These are phyloP conservation scores for Penicillium corylophilum DNA, from an alignment of 2,329 filamentous ascomycete species.

Conservation along the genomic window DNA sequence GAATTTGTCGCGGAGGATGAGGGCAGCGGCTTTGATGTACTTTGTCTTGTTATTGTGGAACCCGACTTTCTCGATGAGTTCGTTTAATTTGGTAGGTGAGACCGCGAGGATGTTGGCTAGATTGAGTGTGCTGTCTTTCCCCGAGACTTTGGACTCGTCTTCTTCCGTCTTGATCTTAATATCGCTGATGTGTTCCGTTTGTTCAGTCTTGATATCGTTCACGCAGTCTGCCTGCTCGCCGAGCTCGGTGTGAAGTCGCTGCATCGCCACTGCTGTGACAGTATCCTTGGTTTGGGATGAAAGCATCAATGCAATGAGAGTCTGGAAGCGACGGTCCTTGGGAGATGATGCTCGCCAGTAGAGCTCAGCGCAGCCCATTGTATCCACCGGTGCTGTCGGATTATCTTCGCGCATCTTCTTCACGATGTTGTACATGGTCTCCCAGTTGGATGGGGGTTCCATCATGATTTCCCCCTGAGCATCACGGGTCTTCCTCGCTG, in stretches of 20 bases:
- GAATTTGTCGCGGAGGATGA: conserved; percentile 69
- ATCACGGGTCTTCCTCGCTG: conserved; percentile 42
- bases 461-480: conserved; percentile 38
- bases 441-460: conserved; percentile 76
- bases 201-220: conserved; percentile 10
- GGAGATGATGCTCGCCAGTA: conserved; percentile 45
- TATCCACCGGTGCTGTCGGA: conserved; percentile 79
- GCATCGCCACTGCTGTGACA: conserved; percentile 81
- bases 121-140: conserved; percentile 57
- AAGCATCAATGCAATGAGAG: conserved; percentile 83
- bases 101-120: conserved; percentile 75
- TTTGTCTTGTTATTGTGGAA: conserved; percentile 95
- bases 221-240: conserved; percentile 28
- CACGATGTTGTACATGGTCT: conserved; percentile 73
- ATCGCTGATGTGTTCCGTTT: neutral
- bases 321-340: conserved; percentile 74
- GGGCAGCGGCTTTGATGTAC: conserved; percentile 72
- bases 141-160: conserved; percentile 18
- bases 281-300: conserved; percentile 93
- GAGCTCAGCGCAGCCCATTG: conserved; percentile 79
- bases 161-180: conserved; percentile 28
- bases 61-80: conserved; percentile 78
- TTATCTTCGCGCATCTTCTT: conserved; percentile 73
- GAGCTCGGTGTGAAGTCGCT: conserved; percentile 72
- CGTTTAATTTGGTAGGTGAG: conserved; percentile 64